Conservation (phyloP, 1,139 yeast species). For the Scheffersomyces segobiensis region DNA sequence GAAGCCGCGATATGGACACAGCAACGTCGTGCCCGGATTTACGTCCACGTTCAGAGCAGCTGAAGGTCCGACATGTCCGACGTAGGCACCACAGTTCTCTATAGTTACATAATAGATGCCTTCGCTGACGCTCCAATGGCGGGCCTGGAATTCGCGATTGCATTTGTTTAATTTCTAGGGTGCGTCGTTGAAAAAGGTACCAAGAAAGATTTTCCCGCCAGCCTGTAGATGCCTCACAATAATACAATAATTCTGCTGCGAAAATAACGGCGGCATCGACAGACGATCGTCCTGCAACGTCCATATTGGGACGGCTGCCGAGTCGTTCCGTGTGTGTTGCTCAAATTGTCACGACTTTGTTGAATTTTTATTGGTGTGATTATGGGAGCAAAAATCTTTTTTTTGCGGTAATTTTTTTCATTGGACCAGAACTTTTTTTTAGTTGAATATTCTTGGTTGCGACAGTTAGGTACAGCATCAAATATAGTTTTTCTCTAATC, state of each 20-base stretch:
- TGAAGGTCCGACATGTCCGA: background rate
- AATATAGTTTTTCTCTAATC: background rate
- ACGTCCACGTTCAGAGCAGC: background rate
- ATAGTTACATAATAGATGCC: background rate
- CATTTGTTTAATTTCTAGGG: background rate
- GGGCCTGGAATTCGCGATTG: background rate
- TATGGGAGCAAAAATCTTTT: background rate
- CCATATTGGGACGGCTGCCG: background rate
- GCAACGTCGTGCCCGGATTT: background rate
- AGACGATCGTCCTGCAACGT: background rate
- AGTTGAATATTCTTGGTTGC: background rate
- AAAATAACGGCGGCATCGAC: background rate
- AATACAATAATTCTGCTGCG: background rate
- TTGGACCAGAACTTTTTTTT: background rate
- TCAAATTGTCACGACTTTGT: background rate
- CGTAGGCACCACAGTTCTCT: background rate
- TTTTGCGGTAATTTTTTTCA: slow-evolving; percentile 1
- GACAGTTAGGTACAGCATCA: background rate
- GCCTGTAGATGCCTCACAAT: background rate
- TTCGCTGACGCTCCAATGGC: background rate
- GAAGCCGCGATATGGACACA: background rate
- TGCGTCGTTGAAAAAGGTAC: background rate
- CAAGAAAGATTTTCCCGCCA: background rate
- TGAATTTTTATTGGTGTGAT: background rate
- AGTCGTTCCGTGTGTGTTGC: background rate